Base-by-base conservation (phyloP, 306 rosid genomes). In the Comarum palustre region DNA sequence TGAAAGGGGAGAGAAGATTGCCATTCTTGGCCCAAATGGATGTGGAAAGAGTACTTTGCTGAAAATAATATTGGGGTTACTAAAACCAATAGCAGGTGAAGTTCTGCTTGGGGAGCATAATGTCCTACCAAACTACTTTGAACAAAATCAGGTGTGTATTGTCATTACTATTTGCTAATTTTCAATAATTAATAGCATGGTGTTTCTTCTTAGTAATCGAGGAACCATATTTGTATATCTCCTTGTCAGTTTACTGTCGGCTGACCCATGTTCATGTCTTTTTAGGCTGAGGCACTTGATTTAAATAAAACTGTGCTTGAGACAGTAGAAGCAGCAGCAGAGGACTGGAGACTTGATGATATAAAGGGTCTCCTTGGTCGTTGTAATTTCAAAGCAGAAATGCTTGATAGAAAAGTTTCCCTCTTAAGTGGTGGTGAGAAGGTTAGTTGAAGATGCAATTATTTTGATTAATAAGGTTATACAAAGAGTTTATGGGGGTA, bases 301-400 rank as follows among this genome's bases (percentile, higher is more conserved):
- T 86, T 94, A 74, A 84, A 88, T 22, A 91, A 94, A 83, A 91
- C 98, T 12, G 97, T 94, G 86, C 91, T 94, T 66, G 72, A 94
- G 87, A 94, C 91, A 20, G 94, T 94, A 61, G 96, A 82, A 83
- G 98, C 89, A 87, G 98, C 84, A 72, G 95, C 98, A 12, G 98
- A 89, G 84, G 95, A 94, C 82, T 91, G 97, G 97, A 91, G 86
- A 82, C 78, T 78, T 79, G 97, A 94, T 69, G 97, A 94, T 80
- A 91, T 94, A 70, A 94, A 94, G 81, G 98, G 97, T 72, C 98
- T 94, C 78, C 96, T 94, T 66, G 98, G 98, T 55, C 98, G 98
- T 67, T 94, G 98, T 83, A 94, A 94, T 85, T 91, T 94, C 82
- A 94, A 94, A 82, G 70, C 93, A 27, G 95, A 91, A 73, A 94